Base-by-base conservation (phyloP, 208 protist genomes). In the Leishmania martiniquensis region DNA sequence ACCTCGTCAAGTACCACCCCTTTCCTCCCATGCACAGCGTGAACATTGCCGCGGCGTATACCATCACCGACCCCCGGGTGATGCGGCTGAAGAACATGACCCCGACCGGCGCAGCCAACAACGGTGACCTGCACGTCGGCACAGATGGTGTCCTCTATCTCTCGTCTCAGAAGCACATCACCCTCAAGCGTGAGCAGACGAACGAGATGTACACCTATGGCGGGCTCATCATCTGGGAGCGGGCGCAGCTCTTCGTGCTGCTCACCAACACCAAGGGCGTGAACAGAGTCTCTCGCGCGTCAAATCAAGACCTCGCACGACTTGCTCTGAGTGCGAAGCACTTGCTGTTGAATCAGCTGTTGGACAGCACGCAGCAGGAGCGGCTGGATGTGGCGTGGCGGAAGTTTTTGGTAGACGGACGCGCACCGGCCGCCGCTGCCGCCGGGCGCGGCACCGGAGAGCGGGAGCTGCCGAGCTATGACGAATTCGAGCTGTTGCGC, bases 1-100 rank as follows among this genome's bases (percentile, higher is more conserved):
- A 91, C 69, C 84, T 97, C 10, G 81, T 91, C 45, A 87, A 91
- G 73, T 91, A 95, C 81, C 88, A 95, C 76, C 91, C 92, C n/a
- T 85, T 87, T 29, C 91, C 91, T 7, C 93, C 93, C 20, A 57
- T 83, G 65, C 72, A 88, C 67, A 89, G 87, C 78, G 69, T 84
- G 15, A 91, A 91, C 76, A 77, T 89, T 65, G 92, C 83, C 25
- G 85, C 76, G 13, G 80, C 86, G 17, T 95, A 91, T 80, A 80
- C 84, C 76, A 87, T 96, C 65, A 91, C 88, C 1, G 91, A 95
- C 65, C 75, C 84, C 29, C 85, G 77, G 29, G 76, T 96, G n/a
- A 86, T 86, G 59, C 85, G 85, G 25, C 77, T 93, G 55, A 85
- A 88, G 74, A 87, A 80, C 59, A 47, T 97, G 4, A 65, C 69